phyloP scores from a whole-genome alignment of 768 basidiomycete genomes.

The Suillus discolor region DNA sequence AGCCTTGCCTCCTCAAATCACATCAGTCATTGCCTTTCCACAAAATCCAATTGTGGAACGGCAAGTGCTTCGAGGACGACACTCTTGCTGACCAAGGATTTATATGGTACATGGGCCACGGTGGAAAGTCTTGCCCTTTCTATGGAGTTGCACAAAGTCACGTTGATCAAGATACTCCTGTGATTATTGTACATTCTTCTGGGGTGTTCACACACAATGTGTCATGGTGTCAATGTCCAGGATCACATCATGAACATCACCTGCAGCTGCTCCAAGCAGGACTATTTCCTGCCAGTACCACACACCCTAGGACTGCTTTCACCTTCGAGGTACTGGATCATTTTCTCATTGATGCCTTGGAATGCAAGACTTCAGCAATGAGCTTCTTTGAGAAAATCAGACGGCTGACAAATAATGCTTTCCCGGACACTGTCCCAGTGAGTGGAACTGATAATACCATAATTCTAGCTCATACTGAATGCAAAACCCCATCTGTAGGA shows the following conservation, averaged over 20 bases:
- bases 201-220: conserved; percentile 13
- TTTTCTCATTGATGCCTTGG: conserved; percentile 11
- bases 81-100: conserved; percentile 22
- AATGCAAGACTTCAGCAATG: conserved; percentile 18
- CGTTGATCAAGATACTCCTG: not conserved
- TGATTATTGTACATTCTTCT: not conserved
- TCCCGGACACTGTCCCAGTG: not conserved
- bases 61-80: conserved; percentile 9
- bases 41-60: conserved; percentile 22
- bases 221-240: conserved; percentile 3
- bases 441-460: no score
- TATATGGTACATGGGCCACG: conserved; percentile 23
- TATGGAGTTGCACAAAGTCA: no score
- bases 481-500: conserved; percentile 7
- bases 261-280: not conserved
- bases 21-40: conserved; percentile 14
- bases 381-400: conserved; percentile 12
- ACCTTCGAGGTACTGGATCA: conserved; percentile 11
- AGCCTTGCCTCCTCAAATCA: not conserved
- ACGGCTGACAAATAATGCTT: conserved; percentile 8
- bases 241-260: not conserved
- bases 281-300: conserved; percentile 11
- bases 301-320: conserved; percentile 7
- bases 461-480: no score
- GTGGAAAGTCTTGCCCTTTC: conserved; percentile 18